Base-by-base conservation (phyloP, 2,329 filamentous ascomycete species). In the Ophiognomonia clavigignenti-juglandacearum region DNA sequence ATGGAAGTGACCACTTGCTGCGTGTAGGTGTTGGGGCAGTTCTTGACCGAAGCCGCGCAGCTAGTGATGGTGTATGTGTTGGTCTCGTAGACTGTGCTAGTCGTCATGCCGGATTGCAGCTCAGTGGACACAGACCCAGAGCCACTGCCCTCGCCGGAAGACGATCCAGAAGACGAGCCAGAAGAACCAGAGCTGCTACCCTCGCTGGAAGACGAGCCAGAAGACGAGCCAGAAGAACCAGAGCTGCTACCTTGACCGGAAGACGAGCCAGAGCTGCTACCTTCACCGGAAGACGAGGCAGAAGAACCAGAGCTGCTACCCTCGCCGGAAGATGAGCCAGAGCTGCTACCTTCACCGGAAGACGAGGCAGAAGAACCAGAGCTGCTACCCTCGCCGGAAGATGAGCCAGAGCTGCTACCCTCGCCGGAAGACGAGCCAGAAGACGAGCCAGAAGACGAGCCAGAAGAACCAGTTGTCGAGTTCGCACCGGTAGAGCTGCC, bases 41-140 rank as follows among this genome's bases (percentile, higher is more conserved):
- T 61, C 53, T 55, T 50, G 20, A 61, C 59, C 8, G 55, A 48
- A 24, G 57, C 59, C 2, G 54, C 57, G 41, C 60, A 62, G 45
- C 53, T 56, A 13, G 60, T 62, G 52, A 62, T 56, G 42, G 60
- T 62, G 55, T 58, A 62, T n/a, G 49, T 54, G 26, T 54, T 52
- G 14, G 59, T 61, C 35, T 49, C 39, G 19, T 44, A 40, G 47
- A 57, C 27, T 11, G 58, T 61, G 42, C 55, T 59, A 11, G 56
- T 59, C 35, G 48, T 53, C 45, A 50, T 48, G 39, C 46, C 51
- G 44, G 29, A 37, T 32, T 40, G 36, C 34, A 48, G 45, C 20
- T 9, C n/a, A 11, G 44, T 22, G 22, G 51, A 44, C 9, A 29
- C 40, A 26, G 37, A 36, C 20, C 24, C 40, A 16, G 29, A 32